Base-by-base conservation (phyloP, 192 early-diverging fungal genomes). In the Geranomyces variabilis region DNA sequence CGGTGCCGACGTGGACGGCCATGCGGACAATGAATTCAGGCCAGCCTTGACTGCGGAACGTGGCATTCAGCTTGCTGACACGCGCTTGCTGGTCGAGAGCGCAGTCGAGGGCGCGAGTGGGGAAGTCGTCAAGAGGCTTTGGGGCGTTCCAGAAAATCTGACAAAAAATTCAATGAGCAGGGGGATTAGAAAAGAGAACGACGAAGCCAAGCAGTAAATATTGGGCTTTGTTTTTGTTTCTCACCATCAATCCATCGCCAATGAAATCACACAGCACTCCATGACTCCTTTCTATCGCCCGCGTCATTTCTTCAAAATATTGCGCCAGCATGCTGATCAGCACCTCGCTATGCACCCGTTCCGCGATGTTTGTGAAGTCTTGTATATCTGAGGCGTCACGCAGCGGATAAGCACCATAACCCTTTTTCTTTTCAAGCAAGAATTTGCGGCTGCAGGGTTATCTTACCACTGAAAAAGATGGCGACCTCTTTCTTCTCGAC, bases 391-490 rank as follows among this genome's bases (percentile, higher is more conserved):
- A 8, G 15, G 3, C 36, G 36, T 10, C 36, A 41, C n/a, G n/a
- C n/a, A n/a, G n/a, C n/a, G n/a, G n/a, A n/a, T n/a, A n/a, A n/a
- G n/a, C n/a, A n/a, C n/a, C n/a, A n/a, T n/a, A n/a, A n/a, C n/a
- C n/a, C n/a, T n/a, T n/a, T n/a, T n/a, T n/a, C n/a, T n/a, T n/a
- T n/a, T n/a, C n/a, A n/a, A n/a, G n/a, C n/a, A n/a, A n/a, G n/a
- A n/a, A n/a, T n/a, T n/a, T n/a, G n/a, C n/a, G n/a, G n/a, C n/a
- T n/a, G n/a, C n/a, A n/a, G n/a, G n/a, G n/a, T n/a, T n/a, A n/a
- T n/a, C 58, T 33, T 60, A 60, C 58, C 58, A 60, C 58, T 60
- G 58, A 60, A 60, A 33, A 60, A 60, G 4, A 60, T 60, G 58
- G 58, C 58, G 5, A 60, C 58, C 17, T 33, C 28, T 26, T 33